These are phyloP conservation scores for Hypoxylon sp. DNA, from an alignment of 2,329 filamentous ascomycete species.

Conservation along the genomic window DNA sequence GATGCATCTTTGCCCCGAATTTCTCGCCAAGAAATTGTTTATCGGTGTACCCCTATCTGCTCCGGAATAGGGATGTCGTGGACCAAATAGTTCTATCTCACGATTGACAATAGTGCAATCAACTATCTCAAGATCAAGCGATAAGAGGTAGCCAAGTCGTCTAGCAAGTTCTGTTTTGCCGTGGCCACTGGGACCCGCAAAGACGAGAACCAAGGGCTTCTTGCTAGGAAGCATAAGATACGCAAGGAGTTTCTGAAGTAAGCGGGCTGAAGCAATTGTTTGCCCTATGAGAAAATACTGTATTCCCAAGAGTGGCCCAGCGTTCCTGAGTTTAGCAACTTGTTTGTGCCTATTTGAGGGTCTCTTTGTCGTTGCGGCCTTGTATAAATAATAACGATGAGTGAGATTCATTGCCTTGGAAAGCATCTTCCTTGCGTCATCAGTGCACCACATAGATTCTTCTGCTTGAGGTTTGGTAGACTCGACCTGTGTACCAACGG, in stretches of 20 bases:
- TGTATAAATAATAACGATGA: slow-evolving; percentile 42
- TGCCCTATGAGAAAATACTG: slow-evolving; percentile 43
- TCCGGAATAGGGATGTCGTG: slow-evolving; percentile 55
- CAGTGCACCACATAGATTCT: slow-evolving; percentile 43
- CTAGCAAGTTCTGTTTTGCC: slow-evolving; percentile 65
- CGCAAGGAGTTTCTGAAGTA: slow-evolving; percentile 38
- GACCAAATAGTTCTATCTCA: slow-evolving; percentile 61
- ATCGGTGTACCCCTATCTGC: slow-evolving; percentile 57
- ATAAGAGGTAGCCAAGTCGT: slow-evolving; percentile 59
- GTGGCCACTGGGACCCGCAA: slow-evolving; percentile 63
- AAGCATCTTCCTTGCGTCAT: slow-evolving; percentile 20
- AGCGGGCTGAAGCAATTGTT: slow-evolving; percentile 31
- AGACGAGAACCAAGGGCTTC: slow-evolving; percentile 58
- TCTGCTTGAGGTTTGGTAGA: slow-evolving; percentile 28
- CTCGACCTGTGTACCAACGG: slow-evolving; percentile 25
- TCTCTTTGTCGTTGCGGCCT: slow-evolving; percentile 26
- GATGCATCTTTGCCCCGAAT: slow-evolving; percentile 56
- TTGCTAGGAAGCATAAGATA: slow-evolving; percentile 30
- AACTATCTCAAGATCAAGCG: slow-evolving; percentile 55
- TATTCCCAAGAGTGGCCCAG: slow-evolving; percentile 38
- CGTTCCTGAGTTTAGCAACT: slow-evolving; percentile 18
- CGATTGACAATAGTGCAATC: slow-evolving; percentile 59
- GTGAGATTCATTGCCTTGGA: slow-evolving; percentile 29
- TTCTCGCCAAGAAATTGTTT: slow-evolving; percentile 62
- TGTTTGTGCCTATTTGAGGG: slow-evolving; percentile 1